phyloP scores from a whole-genome alignment of 148 eudicot species.

The Vaccinium macrocarpon region DNA sequence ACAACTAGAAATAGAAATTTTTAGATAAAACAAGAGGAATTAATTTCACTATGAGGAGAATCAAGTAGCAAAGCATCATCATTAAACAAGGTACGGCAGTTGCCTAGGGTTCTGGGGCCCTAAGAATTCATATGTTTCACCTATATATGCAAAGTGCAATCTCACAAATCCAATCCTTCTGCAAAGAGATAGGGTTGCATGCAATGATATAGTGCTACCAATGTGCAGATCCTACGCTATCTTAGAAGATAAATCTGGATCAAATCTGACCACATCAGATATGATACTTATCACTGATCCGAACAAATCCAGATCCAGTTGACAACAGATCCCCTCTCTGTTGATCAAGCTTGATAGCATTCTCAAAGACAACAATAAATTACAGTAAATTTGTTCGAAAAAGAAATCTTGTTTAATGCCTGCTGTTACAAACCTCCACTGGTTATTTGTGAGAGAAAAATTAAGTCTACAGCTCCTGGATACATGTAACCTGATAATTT shows the following conservation, averaged over 20 bases:
- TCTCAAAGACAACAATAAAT: constrained; percentile 3
- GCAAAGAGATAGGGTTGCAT: neutral
- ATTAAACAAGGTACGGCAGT: neutral
- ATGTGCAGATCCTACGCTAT: neutral
- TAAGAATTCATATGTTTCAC: neutral
- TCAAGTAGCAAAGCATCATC: neutral
- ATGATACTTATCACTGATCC: neutral
- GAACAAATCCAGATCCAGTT: neutral
- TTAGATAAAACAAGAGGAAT: neutral
- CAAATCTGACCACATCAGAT: neutral
- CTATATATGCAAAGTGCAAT: neutral
- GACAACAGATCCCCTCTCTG: neutral
- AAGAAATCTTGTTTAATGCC: neutral
- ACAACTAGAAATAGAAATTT: neutral
- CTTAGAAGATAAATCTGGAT: neutral
- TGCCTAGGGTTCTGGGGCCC: neutral
- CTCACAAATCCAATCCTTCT: neutral
- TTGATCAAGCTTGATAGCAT: neutral
- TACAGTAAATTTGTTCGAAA: neutral
- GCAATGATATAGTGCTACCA: neutral
- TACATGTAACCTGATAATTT: constrained; percentile 8
- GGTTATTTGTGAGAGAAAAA: neutral
- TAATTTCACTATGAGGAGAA: neutral
- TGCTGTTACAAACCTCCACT: neutral
- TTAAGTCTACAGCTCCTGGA: constrained; percentile 2